Evolutionary conservation across 108 stramenopile genomes (phyloP).

Genomic region (Schizochytrium sp.): DNA sequence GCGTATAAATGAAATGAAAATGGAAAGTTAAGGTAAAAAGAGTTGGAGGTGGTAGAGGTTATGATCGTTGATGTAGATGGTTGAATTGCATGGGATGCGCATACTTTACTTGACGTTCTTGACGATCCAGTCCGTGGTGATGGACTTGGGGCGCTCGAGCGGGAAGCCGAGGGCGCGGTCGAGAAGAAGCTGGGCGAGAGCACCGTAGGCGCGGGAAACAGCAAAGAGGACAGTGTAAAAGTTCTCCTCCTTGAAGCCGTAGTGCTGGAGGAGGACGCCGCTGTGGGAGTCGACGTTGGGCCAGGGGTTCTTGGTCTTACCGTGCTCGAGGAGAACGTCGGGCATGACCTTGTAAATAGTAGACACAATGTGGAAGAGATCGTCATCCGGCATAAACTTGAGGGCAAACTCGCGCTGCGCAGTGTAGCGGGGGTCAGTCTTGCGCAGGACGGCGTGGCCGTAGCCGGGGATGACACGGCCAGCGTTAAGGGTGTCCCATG

Average conservation of each 20-base stretch:
- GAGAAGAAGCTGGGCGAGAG: slow-evolving; percentile 94
- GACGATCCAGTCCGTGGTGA: slow-evolving; percentile 95
- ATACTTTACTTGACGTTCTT: slow-evolving; percentile 12
- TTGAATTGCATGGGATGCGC: background rate
- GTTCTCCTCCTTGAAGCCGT: slow-evolving; percentile 94
- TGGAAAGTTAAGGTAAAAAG: too few relatives aligned
- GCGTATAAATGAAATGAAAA: too few relatives aligned
- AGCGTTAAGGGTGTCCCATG: slow-evolving; percentile 96
- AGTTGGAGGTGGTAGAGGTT: too few relatives aligned
- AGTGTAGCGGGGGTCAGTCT: slow-evolving; percentile 97
- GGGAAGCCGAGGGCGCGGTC: slow-evolving; percentile 97
- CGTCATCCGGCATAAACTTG: slow-evolving; percentile 97
- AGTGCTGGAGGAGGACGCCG: slow-evolving; percentile 96
- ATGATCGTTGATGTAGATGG: too few relatives aligned
- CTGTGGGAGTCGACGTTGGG: slow-evolving; percentile 98
- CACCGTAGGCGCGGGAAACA: slow-evolving; percentile 91
- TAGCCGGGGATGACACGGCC: slow-evolving; percentile 99
- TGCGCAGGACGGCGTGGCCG: slow-evolving; percentile 95
- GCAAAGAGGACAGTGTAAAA: slow-evolving; percentile 99
- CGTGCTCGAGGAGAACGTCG: slow-evolving; percentile 92
- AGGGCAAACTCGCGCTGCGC: slow-evolving; percentile 98
- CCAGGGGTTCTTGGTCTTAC: slow-evolving; percentile 97
- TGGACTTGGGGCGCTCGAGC: slow-evolving; percentile 94
- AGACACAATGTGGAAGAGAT: slow-evolving; percentile 94
- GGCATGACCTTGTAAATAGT: slow-evolving; percentile 97